Evolutionary conservation across 441 rosid species (phyloP).

Genomic region (Erysimum pusillum): DNA sequence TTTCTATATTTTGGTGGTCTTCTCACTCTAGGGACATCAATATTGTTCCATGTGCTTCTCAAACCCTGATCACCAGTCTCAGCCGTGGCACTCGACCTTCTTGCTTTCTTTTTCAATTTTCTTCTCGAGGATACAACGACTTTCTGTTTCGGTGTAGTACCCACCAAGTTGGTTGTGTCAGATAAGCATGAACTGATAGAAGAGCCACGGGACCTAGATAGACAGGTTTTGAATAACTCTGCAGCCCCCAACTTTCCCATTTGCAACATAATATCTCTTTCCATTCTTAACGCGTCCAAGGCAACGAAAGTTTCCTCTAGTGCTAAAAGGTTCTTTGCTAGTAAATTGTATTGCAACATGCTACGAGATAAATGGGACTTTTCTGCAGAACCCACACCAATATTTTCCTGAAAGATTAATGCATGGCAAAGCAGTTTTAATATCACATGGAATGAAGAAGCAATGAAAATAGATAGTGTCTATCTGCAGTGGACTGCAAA

Average conservation of each 20-base stretch:
- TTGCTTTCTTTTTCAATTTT: slow-evolving; percentile 56
- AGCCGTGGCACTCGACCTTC: slow-evolving; percentile 48
- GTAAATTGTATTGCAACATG: slow-evolving; percentile 56
- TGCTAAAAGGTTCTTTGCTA: slow-evolving; percentile 71
- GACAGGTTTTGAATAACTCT: slow-evolving; percentile 56
- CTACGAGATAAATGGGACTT: slow-evolving; percentile 40
- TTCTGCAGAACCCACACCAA: slow-evolving; percentile 43
- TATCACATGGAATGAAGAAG: neutral
- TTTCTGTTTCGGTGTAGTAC: slow-evolving; percentile 37
- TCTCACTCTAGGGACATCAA: slow-evolving; percentile 46
- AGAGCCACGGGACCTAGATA: slow-evolving; percentile 53
- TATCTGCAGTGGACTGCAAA: neutral
- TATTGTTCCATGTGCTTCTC: slow-evolving; percentile 38
- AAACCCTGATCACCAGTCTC: slow-evolving; percentile 39
- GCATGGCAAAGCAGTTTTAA: neutral
- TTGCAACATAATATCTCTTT: slow-evolving; percentile 70
- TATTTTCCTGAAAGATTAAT: slow-evolving; percentile 52
- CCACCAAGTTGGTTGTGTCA: slow-evolving; percentile 41
- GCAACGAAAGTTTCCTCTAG: slow-evolving; percentile 70
- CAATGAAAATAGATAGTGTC: neutral
- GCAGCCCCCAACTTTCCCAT: slow-evolving; percentile 76
- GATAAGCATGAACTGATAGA: slow-evolving; percentile 50
- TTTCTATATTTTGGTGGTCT: slow-evolving; percentile 53
- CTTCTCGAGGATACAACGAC: slow-evolving; percentile 52
- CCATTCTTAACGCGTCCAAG: slow-evolving; percentile 57